phyloP scores from a whole-genome alignment of 345 rosid genomes.

The Balakata baccata region DNA sequence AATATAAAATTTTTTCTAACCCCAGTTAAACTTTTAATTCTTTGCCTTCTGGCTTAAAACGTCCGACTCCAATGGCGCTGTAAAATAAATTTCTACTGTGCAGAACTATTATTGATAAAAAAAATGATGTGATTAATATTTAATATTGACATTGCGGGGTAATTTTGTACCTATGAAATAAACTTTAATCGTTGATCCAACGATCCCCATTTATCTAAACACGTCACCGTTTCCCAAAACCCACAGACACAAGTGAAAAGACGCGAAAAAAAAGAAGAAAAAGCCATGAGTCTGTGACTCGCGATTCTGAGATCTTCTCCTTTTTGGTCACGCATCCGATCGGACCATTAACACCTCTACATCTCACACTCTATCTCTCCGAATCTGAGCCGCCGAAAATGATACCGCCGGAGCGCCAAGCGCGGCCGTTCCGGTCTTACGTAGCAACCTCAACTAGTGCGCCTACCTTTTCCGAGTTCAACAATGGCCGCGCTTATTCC shows the following conservation, averaged over 20 bases:
- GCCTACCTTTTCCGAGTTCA: conserved; percentile 42
- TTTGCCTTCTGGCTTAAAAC: no score
- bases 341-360: neutral
- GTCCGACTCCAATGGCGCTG: no score
- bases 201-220: conserved; percentile 20
- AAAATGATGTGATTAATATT: no score
- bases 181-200: conserved; percentile 13
- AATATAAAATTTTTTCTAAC: no score
- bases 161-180: no score
- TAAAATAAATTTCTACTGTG: no score
- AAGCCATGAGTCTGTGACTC: no score
- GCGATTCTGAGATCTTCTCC: neutral
- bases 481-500: conserved; percentile 38
- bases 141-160: no score
- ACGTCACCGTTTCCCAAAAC: conserved; percentile 26
- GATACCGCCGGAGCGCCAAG: conserved; percentile 90
- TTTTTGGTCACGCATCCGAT: neutral
- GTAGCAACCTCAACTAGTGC: conserved; percentile 37
- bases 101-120: no score
- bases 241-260: neutral
- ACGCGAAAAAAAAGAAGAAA: no score
- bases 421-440: conserved; percentile 84
- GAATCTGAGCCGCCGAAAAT: conserved; percentile 41
- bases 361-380: no score
- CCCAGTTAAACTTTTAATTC: no score